A percentile compares a stretch with the other conserved stretches of the same genome.
Conservation (phyloP, 2,329 filamentous ascomycete genomes). For the Stagonosporopsis tanaceti region DNA sequence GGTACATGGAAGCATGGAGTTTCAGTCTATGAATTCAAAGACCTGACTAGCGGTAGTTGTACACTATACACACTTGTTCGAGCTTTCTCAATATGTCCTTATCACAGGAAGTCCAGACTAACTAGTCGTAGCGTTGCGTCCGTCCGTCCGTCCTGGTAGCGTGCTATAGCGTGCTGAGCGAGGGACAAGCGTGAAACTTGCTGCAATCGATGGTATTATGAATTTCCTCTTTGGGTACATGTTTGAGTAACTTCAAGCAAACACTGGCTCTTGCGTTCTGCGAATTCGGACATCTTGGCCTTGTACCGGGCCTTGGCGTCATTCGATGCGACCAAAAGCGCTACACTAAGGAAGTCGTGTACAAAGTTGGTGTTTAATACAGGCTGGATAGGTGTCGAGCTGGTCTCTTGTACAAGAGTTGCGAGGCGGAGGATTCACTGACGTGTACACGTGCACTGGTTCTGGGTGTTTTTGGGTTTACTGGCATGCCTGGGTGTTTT, state of each 20-base stretch:
- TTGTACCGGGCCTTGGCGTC: too few relatives aligned
- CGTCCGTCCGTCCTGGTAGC: not conserved
- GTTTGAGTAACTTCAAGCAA: not conserved
- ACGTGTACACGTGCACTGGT: too few relatives aligned
- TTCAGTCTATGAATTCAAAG: not conserved
- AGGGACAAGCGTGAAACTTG: conserved; percentile 14
- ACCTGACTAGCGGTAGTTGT: not conserved
- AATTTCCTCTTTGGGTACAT: conserved; percentile 4
- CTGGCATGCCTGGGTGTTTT: too few relatives aligned
- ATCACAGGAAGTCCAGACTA: not conserved
- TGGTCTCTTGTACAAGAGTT: too few relatives aligned
- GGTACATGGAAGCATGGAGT: conserved; percentile 1
- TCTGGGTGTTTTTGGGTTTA: too few relatives aligned
- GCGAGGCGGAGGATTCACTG: too few relatives aligned
- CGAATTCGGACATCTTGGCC: not conserved
- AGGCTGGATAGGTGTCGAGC: too few relatives aligned
- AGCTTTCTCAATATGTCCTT: not conserved
- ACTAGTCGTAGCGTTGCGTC: not conserved
- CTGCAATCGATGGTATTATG: not conserved
- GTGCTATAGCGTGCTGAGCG: not conserved
- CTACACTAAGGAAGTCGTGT: too few relatives aligned
- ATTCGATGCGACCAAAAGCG: too few relatives aligned
- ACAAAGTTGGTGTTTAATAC: too few relatives aligned
- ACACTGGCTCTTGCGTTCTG: too few relatives aligned
- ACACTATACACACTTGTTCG: not conserved